These are phyloP conservation scores for Candida multigemmis DNA, from an alignment of 805 yeast species.

Conservation along the genomic window DNA sequence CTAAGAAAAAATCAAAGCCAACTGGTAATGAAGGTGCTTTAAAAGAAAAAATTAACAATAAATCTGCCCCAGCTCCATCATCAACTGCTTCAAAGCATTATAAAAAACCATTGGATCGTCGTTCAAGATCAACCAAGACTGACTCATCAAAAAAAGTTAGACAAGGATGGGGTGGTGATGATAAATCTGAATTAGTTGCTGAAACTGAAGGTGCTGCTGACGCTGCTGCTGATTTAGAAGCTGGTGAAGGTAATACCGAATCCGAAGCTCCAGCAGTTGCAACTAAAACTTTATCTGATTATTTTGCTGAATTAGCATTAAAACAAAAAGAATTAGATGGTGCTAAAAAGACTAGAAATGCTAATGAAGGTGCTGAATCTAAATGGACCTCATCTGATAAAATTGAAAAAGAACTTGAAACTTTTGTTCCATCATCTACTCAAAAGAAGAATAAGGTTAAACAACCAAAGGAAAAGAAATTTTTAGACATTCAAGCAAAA, in stretches of 20 bases:
- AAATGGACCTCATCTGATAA: constrained; percentile 44
- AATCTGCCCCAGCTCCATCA: constrained; percentile 50
- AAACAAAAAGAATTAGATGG: constrained; percentile 32
- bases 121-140: constrained; percentile 71
- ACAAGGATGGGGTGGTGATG: constrained; percentile 85
- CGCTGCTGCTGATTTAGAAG: constrained; percentile 33
- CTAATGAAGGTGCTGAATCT: constrained; percentile 53
- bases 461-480: constrained; percentile 73
- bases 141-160: constrained; percentile 79
- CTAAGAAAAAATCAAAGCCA: constrained; percentile 60
- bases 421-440: constrained; percentile 49
- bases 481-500: constrained; percentile 65
- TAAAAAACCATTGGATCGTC: constrained; percentile 71
- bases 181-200: constrained; percentile 55
- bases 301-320: constrained; percentile 60
- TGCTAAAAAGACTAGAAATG: constrained; percentile 31
- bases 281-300: constrained; percentile 73
- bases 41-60: constrained; percentile 67
- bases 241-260: constrained; percentile 35
- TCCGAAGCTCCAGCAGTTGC: constrained; percentile 37
- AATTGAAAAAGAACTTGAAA: constrained; percentile 58
- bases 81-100: constrained; percentile 44
- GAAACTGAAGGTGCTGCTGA: constrained; percentile 43
- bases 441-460: constrained; percentile 64
- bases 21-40: constrained; percentile 88